Base-by-base conservation (phyloP, 352 stramenopile species). In the Pythium volutum region DNA sequence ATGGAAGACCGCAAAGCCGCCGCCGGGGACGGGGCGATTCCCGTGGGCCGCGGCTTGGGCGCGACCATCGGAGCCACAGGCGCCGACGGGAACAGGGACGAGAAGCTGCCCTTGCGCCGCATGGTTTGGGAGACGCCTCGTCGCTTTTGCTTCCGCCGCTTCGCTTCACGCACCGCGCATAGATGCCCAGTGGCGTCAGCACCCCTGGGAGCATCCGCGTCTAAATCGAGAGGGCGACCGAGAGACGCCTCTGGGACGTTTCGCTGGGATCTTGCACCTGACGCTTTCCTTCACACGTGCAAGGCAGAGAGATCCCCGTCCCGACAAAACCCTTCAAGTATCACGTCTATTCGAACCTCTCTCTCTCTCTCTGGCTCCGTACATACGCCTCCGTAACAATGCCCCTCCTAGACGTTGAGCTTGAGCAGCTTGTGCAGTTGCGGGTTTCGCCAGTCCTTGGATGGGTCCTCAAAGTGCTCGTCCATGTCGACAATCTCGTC, bases 361-460 rank as follows among this genome's bases (percentile, higher is more conserved):
- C 12, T 12, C 18, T 22, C 39, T 11, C 12, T 45, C 39, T 14
- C 39, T 14, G 7, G 8, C 42, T 29, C 42, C n/a, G 42, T 53
- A 20, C 18, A 4, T 1, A 23, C 10, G 18, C 23, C 10, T 38
- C 23, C 25, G 8, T 16, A n/a, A 8, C 46, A 5, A 2, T 25
- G 18, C 46, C 22, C 26, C 25, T 53, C 31, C 31, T 84, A 93
- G 59, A 91, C 79, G 62, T 91, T 86, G 55, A 93, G 77, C 67
- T 88, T 75, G 53, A 91, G 69, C 59, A 93, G 74, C 47, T 79
- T 61, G 41, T 87, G 70, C 20, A 93, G 48, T 58, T 89, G 71
- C 46, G 67, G 65, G 73, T 93, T 93, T 48, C 81, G 71, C 84
- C 84, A 93, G 70, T 93, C 84, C 63, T 88, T 84, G 25, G 66